Percentiles rank a stretch among this genome's conserved stretches.
These are phyloP conservation scores for Emericellopsis terricola DNA, from an alignment of 495 filamentous ascomycete species.

Conservation along the genomic window DNA sequence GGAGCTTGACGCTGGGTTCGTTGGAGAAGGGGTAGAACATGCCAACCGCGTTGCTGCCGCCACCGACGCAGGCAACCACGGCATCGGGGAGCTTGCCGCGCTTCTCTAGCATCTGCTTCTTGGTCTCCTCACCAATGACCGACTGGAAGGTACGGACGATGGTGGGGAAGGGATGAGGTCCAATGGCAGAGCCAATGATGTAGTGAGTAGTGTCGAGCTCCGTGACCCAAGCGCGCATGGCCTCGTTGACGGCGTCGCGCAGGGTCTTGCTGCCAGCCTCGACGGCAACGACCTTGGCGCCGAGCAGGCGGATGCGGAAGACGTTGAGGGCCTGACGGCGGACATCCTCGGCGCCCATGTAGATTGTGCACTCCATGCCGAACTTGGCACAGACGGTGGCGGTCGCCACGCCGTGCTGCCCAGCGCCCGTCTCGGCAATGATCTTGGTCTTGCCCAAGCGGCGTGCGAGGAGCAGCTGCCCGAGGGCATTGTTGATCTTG, in stretches of 20 bases:
- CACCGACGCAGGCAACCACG: constrained; percentile 90
- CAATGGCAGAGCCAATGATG: constrained; percentile 89
- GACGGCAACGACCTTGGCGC: constrained; percentile 71
- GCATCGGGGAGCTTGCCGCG: constrained; percentile 84
- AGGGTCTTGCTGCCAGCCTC: constrained; percentile 73
- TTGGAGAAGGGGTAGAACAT: constrained; percentile 95
- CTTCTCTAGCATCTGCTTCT: constrained; percentile 64
- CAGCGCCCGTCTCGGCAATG: constrained; percentile 92
- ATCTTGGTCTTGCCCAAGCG: constrained; percentile 81
- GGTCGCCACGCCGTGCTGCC: constrained; percentile 89
- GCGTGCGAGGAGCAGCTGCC: constrained; percentile 68
- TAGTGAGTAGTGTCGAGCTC: constrained; percentile 82
- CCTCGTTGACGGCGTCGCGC: constrained; percentile 92
- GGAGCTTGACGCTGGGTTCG: constrained; percentile 65
- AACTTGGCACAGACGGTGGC: constrained; percentile 95
- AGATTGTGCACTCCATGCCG: constrained; percentile 87
- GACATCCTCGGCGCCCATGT: constrained; percentile 93
- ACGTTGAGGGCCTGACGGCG: constrained; percentile 87
- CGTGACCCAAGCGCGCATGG: constrained; percentile 75
- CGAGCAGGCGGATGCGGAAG: constrained; percentile 91
- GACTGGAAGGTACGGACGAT: constrained; percentile 93
- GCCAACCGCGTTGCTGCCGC: constrained; percentile 76
- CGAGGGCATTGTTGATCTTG: constrained; percentile 95
- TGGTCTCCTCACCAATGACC: constrained; percentile 85
- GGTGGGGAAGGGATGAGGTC: constrained; percentile 87